These are phyloP conservation scores for Artemisia tridentata DNA, from an alignment of 129 eudicot genomes.

Conservation along the genomic window DNA sequence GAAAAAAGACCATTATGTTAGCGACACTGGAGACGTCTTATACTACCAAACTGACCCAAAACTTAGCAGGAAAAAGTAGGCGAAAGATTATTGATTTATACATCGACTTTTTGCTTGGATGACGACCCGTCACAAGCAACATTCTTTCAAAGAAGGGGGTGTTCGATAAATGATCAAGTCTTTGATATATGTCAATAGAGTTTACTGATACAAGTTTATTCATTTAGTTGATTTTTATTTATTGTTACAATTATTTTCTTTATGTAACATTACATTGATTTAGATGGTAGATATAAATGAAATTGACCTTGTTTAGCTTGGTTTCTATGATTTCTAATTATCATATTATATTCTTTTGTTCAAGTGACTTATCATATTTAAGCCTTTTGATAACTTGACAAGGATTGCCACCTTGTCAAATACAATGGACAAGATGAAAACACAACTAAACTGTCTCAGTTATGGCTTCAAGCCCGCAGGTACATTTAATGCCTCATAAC, in stretches of 20 bases:
- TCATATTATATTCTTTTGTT: no score
- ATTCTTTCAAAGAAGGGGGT: conserved; percentile 9
- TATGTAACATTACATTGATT: conserved; percentile 18
- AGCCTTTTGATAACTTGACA: no score
- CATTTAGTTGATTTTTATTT: conserved; percentile 8
- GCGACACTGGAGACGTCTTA: conserved; percentile 54
- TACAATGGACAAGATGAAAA: no score
- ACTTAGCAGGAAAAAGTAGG: conserved; percentile 27
- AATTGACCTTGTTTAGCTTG: no score
- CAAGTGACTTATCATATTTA: no score
- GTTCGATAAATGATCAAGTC: neutral
- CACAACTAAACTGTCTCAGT: no score
- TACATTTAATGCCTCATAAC: no score
- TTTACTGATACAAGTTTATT: conserved; percentile 8
- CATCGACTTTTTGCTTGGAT: conserved; percentile 4
- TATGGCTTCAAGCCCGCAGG: no score
- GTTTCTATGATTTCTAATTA: no score
- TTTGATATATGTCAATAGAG: conserved; percentile 12
- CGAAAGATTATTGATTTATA: neutral
- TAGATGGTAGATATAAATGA: conserved; percentile 1
- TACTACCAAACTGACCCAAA: conserved; percentile 54
- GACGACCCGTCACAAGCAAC: conserved; percentile 18
- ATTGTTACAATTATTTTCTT: conserved; percentile 3
- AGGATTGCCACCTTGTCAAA: no score
- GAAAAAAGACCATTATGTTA: conserved; percentile 58